phyloP scores from a whole-genome alignment of 2,329 filamentous ascomycete genomes.

The Alternaria brassicae region DNA sequence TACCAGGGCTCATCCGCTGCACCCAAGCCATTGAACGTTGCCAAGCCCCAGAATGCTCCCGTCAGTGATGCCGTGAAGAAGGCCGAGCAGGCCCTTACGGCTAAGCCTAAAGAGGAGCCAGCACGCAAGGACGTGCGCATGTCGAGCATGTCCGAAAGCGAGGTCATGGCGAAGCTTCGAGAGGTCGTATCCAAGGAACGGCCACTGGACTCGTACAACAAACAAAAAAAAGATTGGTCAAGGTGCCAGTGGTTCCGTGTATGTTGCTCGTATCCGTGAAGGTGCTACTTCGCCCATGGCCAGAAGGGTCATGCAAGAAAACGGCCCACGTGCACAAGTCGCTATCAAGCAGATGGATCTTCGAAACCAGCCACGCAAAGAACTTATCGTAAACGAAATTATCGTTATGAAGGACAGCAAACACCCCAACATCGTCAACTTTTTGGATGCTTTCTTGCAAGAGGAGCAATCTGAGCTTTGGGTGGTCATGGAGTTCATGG shows the following conservation, averaged over 20 bases:
- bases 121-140: conserved; percentile 94
- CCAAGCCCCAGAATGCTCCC: conserved; percentile 57
- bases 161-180: conserved; percentile 95
- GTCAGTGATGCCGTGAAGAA: conserved; percentile 78
- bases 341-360: conserved; percentile 99
- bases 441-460: conserved; percentile 93
- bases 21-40: conserved; percentile 63
- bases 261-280: conserved; percentile 95
- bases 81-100: conserved; percentile 83
- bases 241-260: conserved; percentile 96
- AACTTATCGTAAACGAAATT: conserved; percentile 98
- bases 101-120: conserved; percentile 71
- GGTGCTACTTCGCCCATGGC: conserved; percentile 82
- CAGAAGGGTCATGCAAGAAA: conserved; percentile 76
- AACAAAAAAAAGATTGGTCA: conserved; percentile 99
- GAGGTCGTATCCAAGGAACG: conserved; percentile 96
- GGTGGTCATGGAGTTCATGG: conserved; percentile 99
- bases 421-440: conserved; percentile 98
- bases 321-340: conserved; percentile 85
- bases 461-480: conserved; percentile 96
- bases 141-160: conserved; percentile 96
- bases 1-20: conserved; percentile 57
- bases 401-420: conserved; percentile 99
- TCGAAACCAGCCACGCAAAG: conserved; percentile 94
- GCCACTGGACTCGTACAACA: conserved; percentile 93